Evolutionary conservation across 768 basidiomycete species (phyloP), one percentile per base, ranked within the genome.

Genomic region (Calocera cornea): DNA sequence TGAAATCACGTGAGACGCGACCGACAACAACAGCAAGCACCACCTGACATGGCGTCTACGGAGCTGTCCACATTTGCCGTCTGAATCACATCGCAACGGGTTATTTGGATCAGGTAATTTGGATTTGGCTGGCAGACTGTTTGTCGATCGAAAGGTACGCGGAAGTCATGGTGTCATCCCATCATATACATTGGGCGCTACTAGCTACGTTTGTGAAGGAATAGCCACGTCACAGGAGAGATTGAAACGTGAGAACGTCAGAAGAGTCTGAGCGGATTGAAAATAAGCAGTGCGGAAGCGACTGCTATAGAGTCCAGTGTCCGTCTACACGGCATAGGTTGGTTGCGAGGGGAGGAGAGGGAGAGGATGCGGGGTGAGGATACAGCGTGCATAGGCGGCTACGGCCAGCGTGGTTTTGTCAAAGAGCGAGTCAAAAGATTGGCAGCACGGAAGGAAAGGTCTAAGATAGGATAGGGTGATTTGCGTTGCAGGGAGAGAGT

Each of bases 1-100:
- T 60, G 54, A 60, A 60, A 33, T 60, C 54, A 60, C 54, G 31
- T 60, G 54, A 60, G 27, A 60, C 54, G 54, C 54, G 54, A 27
- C 11, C 27, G 27, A 10, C 27, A 60, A 7, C 22, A 27, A 60
- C 54, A 60, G 31, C 54, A 14, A 47, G 44, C 16, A 38, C 14
- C 36, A 14, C 36, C 36, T 19, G 7, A 19, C 8, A 47, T 7
- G 44, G 7, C 19, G 44, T 19, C 19, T 47, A 47, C 24, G 19
- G 16, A 19, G n/a, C n/a, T n/a, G n/a, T n/a, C n/a, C n/a, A n/a
- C n/a, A n/a, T n/a, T n/a, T n/a, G n/a, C n/a, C n/a, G n/a, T n/a
- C n/a, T n/a, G n/a, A n/a, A n/a, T n/a, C n/a, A n/a, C n/a, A n/a
- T n/a, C n/a, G n/a, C n/a, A n/a, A n/a, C n/a, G n/a, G n/a, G n/a